Evolutionary conservation across 495 filamentous ascomycete genomes (phyloP).

Genomic region (Physcia stellaris): DNA sequence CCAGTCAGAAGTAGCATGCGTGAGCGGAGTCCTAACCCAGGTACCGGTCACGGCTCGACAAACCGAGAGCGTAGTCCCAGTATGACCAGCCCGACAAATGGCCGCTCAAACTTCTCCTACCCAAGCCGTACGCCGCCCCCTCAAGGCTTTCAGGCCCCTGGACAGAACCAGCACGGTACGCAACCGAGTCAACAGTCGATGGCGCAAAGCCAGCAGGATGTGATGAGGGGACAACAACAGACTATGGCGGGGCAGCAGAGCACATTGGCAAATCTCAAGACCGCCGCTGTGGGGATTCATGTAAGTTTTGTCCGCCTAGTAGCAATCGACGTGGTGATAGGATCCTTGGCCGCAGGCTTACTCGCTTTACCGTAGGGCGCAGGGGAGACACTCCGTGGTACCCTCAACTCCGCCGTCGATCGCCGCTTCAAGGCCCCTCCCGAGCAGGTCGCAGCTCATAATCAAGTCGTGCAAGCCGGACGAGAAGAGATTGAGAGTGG

Average conservation of each 20-base stretch:
- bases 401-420: conserved; percentile 14
- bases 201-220: too few species aligned
- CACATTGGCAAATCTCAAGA: conserved; percentile 15
- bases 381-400: conserved; percentile 16
- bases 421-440: conserved; percentile 6
- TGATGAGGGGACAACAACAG: background rate
- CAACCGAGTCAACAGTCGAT: too few species aligned
- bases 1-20: conserved; percentile 5
- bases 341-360: background rate
- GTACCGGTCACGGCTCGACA: background rate
- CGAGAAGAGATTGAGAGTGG: conserved; percentile 14
- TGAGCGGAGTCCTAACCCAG: conserved; percentile 11
- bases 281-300: conserved; percentile 15
- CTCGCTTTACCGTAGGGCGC: conserved; percentile 11
- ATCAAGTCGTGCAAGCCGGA: conserved; percentile 7
- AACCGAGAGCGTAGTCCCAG: background rate
- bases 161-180: too few species aligned
- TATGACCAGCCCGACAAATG: conserved; percentile 3
- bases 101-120: conserved; percentile 15
- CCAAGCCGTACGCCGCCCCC: conserved; percentile 6
- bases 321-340: background rate
- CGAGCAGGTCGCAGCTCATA: conserved; percentile 6
- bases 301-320: conserved; percentile 2
- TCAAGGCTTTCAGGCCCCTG: background rate
- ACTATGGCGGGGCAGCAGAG: conserved; percentile 3